Evolutionary conservation across 2,329 filamentous ascomycete species (phyloP), one percentile per base, ranked within the genome.

Genomic region (Anthostomella pinea): DNA sequence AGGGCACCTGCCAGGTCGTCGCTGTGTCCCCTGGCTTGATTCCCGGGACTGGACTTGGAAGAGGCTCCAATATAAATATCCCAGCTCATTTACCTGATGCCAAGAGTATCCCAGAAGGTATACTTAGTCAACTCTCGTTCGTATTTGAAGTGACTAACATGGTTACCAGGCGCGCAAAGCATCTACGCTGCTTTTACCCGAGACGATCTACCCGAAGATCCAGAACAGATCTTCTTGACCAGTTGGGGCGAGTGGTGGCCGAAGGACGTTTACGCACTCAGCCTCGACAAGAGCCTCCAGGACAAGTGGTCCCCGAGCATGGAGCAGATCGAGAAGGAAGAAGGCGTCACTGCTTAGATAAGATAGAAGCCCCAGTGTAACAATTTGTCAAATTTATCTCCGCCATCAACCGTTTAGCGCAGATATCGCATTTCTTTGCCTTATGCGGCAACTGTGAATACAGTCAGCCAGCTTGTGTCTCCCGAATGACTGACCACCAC

Each of bases 161-260:
- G 20, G 7, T 31, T 23, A 14, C 15, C 20, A 73, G 71, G 72
- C 8, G 72, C 68, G 1, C 47, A 56, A 13, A 75, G 60, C 38
- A 59, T 76, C 2, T 56, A 72, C 11, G 52, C 55, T 1, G 72
- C 71, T 1, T 62, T 75, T 17, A 64, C 59, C 0, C 52, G 63
- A 3, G 58, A 62, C 13, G 70, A 75, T 43, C 59, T 76, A 25
- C 73, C 73, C 2, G 62, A 68, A 17, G 71, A 77, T 22, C 67
- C 65, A 0, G 68, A 76, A 13, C 65, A 66, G 33, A 72, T 77
- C 36, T 76, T 77, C 52, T 47, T 77, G 29, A 75, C 72, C 0
- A 75, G 71, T 46, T 75, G 71, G 72, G 73, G 73, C 2, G 72
- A 77, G 57, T 77, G 72, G 71, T 77, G 72, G 72, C 49, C 59